phyloP scores from a whole-genome alignment of 805 yeast genomes.

The Ogataea neopini region DNA sequence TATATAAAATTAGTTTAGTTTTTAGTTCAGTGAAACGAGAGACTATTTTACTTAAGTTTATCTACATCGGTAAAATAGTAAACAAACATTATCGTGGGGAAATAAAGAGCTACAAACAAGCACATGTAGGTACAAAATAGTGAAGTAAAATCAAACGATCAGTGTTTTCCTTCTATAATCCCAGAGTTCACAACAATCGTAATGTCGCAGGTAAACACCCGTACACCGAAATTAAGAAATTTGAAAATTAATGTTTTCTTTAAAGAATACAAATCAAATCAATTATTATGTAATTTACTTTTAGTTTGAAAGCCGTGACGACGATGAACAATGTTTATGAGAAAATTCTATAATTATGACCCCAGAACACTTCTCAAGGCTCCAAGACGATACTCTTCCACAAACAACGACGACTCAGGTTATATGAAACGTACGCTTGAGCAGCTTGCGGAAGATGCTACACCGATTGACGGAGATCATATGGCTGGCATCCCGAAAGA shows the following conservation, averaged over 20 bases:
- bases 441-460: conserved; percentile 45
- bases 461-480: conserved; percentile 37
- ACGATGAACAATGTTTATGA: neutral
- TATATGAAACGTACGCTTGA: conserved; percentile 39
- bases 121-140: neutral
- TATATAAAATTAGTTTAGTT: neutral
- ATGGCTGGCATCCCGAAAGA: conserved; percentile 34
- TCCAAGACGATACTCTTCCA: neutral
- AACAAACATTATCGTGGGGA: neutral
- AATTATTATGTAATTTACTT: no score
- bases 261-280: no score
- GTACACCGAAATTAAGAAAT: neutral
- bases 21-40: neutral
- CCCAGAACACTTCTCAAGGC: neutral
- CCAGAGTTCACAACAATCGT: no score
- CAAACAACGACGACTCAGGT: conserved; percentile 19
- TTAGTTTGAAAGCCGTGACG: no score
- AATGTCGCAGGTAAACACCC: neutral
- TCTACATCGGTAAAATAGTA: neutral
- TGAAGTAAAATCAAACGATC: no score
- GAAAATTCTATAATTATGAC: neutral
- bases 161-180: no score
- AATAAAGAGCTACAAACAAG: no score
- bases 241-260: no score
- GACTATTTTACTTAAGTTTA: neutral